Percentiles rank a stretch among this genome's conserved stretches.
phyloP scores from a whole-genome alignment of 2,329 filamentous ascomycete species.

The Neopestalotiopsis rosae region DNA sequence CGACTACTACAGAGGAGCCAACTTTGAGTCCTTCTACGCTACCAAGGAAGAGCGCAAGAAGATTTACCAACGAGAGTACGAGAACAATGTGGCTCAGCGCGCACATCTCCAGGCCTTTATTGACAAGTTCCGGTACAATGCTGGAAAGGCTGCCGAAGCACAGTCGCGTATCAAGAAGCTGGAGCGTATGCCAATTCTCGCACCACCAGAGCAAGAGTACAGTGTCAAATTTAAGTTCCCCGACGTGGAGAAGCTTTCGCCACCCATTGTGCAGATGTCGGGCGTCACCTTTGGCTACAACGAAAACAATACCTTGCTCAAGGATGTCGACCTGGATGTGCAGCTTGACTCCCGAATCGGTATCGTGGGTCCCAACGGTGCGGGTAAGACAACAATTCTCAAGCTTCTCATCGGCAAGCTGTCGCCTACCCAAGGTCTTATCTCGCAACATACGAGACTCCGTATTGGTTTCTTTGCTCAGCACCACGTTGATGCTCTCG shows the following conservation, averaged over 20 bases:
- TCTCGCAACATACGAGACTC: conserved; percentile 86
- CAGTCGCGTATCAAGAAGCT: conserved; percentile 99
- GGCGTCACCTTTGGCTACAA: conserved; percentile 90
- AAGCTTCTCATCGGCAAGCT: conserved; percentile 95
- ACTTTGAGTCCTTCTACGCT: conserved; percentile 97
- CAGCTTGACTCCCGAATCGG: conserved; percentile 98
- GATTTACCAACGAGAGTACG: conserved; percentile 95
- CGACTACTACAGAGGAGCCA: conserved; percentile 98
- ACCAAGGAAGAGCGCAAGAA: conserved; percentile 97
- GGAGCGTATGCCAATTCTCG: conserved; percentile 92
- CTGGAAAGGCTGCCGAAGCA: conserved; percentile 96
- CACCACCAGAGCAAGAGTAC: conserved; percentile 91
- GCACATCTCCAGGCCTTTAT: conserved; percentile 97
- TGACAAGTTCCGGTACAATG: conserved; percentile 99
- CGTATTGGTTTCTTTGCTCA: conserved; percentile 97
- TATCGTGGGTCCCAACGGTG: conserved; percentile 98
- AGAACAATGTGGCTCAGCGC: conserved; percentile 94
- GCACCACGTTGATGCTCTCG: conserved; percentile 95
- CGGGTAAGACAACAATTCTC: conserved; percentile 97
- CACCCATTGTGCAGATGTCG: conserved; percentile 97
- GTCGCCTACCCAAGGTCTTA: conserved; percentile 75
- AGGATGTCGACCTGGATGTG: conserved; percentile 91
- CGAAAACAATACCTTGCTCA: conserved; percentile 78
- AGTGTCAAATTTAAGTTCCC: conserved; percentile 97
- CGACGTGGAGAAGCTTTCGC: conserved; percentile 95